Conservation (phyloP, 179 eudicot species). For the Spergularia azorica region DNA sequence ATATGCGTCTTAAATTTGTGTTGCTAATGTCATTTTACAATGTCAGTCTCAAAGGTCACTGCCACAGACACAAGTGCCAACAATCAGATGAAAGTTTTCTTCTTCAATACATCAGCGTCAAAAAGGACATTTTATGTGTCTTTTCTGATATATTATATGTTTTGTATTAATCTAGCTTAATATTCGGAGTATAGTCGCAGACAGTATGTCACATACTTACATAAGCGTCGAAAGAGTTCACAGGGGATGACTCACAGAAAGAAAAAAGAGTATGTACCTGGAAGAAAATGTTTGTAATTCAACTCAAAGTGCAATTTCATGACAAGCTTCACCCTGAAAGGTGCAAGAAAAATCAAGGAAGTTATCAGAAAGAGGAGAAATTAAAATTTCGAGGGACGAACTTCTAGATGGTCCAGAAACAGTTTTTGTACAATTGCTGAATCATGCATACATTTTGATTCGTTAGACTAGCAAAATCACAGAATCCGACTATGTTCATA, state of each 20-base stretch:
- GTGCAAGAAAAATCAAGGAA: not conserved
- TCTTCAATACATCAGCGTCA: constrained; percentile 5
- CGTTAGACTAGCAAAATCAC: not conserved
- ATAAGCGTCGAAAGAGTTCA: not conserved
- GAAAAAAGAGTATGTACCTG: constrained; percentile 1
- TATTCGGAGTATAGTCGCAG: too few species aligned
- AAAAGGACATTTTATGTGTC: constrained; percentile 7
- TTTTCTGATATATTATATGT: not conserved
- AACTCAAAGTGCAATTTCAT: not conserved
- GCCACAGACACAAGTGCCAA: constrained; percentile 19
- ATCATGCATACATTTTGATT: not conserved
- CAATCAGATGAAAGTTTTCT: constrained; percentile 13
- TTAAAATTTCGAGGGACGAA: not conserved
- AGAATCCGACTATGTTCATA: not conserved
- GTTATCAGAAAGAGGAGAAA: not conserved
- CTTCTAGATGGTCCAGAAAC: not conserved
- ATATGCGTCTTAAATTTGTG: constrained; percentile 22
- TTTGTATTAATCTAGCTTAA: not conserved
- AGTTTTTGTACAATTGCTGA: not conserved
- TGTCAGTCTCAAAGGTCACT: constrained; percentile 12
- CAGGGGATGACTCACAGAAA: too few species aligned
- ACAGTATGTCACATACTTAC: too few species aligned
- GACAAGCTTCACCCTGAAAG: not conserved
- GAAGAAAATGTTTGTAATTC: not conserved
- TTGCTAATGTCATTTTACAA: constrained; percentile 15